A percentile compares a stretch with the other conserved stretches of the same genome.
These are phyloP conservation scores for Lablab purpureus DNA, from an alignment of 306 rosid species.

Conservation along the genomic window DNA sequence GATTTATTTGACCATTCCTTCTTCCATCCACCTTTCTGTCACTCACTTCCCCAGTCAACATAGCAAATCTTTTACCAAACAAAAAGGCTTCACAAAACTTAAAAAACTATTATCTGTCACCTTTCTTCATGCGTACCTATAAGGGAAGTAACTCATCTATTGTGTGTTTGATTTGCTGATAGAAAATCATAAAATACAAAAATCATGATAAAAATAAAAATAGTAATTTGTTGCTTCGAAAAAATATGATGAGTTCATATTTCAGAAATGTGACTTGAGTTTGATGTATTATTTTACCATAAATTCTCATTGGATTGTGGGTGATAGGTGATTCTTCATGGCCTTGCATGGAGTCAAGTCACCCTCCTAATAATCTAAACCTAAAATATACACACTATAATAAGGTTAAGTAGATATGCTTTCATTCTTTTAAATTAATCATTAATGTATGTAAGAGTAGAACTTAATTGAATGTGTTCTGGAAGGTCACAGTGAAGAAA, in stretches of 20 bases:
- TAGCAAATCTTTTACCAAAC: not conserved
- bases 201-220: too few species aligned
- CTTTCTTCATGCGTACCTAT: not conserved
- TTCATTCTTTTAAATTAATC: too few species aligned
- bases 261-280: not conserved
- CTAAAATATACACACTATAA: not conserved
- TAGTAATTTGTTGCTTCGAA: too few species aligned
- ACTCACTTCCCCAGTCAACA: conserved; percentile 8
- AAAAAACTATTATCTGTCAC: not conserved
- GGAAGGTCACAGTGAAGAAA: not conserved
- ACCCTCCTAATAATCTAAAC: not conserved
- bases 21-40: conserved; percentile 17
- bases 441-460: too few species aligned
- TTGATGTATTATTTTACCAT: not conserved
- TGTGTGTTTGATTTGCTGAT: too few species aligned
- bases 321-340: not conserved
- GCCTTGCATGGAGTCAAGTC: not conserved
- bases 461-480: not conserved
- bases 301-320: not conserved
- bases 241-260: too few species aligned
- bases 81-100: not conserved
- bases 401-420: too few species aligned
- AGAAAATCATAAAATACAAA: too few species aligned
- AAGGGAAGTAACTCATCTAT: not conserved
- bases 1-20: conserved; percentile 36